Conservation (phyloP, 1,284 basidiomycete species). For the Ustilago tritici region DNA sequence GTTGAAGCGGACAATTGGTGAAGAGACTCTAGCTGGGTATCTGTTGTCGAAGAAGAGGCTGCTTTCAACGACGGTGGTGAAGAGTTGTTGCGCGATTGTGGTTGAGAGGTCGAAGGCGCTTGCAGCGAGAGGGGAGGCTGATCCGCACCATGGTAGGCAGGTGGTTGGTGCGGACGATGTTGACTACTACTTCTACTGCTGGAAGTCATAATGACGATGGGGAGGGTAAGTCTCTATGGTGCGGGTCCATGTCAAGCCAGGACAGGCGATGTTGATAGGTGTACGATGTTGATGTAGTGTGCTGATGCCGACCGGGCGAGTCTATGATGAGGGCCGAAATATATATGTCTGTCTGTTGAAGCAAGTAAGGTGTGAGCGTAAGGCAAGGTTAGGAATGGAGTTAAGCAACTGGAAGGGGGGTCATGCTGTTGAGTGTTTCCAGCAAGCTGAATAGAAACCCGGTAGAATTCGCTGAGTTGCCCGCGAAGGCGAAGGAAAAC, state of each 20-base stretch:
- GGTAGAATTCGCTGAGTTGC: not conserved
- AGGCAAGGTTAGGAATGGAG: not conserved
- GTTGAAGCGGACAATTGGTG: constrained; percentile 16
- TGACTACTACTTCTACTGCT: constrained; percentile 28
- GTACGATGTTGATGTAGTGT: not conserved
- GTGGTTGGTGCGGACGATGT: constrained; percentile 40
- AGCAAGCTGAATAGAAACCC: not conserved
- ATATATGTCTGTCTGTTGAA: not conserved
- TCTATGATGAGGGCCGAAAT: not conserved
- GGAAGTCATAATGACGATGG: constrained; percentile 26
- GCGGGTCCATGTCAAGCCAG: constrained; percentile 30
- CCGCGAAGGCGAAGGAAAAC: not conserved
- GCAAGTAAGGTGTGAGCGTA: not conserved
- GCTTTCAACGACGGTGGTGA: constrained; percentile 19
- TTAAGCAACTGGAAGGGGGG: not conserved
- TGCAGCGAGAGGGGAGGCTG: constrained; percentile 32
- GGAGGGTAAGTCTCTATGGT: not conserved
- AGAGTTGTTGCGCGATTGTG: constrained; percentile 22
- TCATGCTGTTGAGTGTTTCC: not conserved
- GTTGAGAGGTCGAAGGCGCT: constrained; percentile 14
- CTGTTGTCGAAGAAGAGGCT: constrained; percentile 26
- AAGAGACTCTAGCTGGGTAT: constrained; percentile 19
- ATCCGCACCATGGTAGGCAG: constrained; percentile 35
- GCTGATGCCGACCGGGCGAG: not conserved
- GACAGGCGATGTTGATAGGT: not conserved